Evolutionary conservation across 2,329 filamentous ascomycete genomes (phyloP).

Genomic region (Diaporthe sp.): DNA sequence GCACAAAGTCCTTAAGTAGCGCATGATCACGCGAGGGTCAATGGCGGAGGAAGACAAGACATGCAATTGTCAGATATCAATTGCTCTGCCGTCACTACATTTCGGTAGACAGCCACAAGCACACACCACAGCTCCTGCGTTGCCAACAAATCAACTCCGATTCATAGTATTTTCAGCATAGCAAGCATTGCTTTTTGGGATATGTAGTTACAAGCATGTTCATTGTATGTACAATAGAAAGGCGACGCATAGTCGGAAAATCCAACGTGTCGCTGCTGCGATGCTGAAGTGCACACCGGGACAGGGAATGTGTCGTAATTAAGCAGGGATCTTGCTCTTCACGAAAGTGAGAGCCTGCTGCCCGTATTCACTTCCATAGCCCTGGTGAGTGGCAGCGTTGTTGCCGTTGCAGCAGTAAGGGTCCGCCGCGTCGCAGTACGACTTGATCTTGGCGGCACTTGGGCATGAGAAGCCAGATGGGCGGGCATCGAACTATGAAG

Average conservation of each 20-base stretch:
- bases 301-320: background rate
- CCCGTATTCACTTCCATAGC: conserved; percentile 70
- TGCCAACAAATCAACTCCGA: background rate
- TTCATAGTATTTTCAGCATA: background rate
- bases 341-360: conserved; percentile 68
- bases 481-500: conserved; percentile 66
- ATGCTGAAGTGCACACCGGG: background rate
- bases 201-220: conserved; percentile 18
- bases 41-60: background rate
- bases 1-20: background rate
- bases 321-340: conserved; percentile 59
- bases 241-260: background rate
- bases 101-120: background rate
- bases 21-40: no score
- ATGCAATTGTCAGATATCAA: background rate
- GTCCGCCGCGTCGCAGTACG: conserved; percentile 71
- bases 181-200: background rate
- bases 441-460: conserved; percentile 67
- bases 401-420: conserved; percentile 74
- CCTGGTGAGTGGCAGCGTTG: conserved; percentile 66
- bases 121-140: background rate
- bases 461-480: conserved; percentile 67
- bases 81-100: background rate
- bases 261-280: background rate
- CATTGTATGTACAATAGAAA: conserved; percentile 23